phyloP scores from a whole-genome alignment of 2,329 filamentous ascomycete genomes.

The Clonostachys chloroleuca region DNA sequence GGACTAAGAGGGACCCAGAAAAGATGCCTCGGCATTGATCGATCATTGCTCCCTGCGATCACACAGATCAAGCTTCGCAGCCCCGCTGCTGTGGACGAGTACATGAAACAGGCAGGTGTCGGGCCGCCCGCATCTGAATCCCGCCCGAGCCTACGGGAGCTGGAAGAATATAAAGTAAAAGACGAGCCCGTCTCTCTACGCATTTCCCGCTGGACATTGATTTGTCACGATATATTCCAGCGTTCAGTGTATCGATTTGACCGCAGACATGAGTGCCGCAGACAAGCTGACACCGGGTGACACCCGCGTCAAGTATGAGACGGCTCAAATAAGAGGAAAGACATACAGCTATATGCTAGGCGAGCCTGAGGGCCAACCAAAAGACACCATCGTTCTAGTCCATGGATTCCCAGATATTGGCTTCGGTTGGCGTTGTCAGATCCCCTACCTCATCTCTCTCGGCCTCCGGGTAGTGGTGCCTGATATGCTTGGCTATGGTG shows the following conservation, averaged over 20 bases:
- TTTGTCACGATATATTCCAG: not conserved
- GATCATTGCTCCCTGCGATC: too few relatives aligned
- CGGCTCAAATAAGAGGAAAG: constrained; percentile 59
- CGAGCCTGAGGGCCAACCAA: constrained; percentile 35
- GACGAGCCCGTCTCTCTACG: not conserved
- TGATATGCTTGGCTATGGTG: constrained; percentile 83
- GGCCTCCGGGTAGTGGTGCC: constrained; percentile 78
- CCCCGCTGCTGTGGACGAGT: too few relatives aligned
- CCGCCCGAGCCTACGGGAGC: too few relatives aligned
- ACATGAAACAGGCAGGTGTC: too few relatives aligned
- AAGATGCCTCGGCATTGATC: too few relatives aligned
- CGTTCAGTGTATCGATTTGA: not conserved
- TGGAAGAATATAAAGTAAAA: too few relatives aligned
- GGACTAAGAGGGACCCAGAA: too few relatives aligned
- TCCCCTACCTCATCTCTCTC: constrained; percentile 68
- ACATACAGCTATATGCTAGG: constrained; percentile 65
- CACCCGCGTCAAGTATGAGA: constrained; percentile 60
- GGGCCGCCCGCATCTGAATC: too few relatives aligned
- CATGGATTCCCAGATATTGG: constrained; percentile 83
- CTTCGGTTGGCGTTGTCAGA: constrained; percentile 86
- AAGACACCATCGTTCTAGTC: constrained; percentile 49
- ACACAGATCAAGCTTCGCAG: too few relatives aligned
- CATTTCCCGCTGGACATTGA: not conserved
- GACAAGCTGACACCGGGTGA: constrained; percentile 66
- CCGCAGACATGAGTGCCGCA: constrained; percentile 35